Evolutionary conservation across 1,284 basidiomycete genomes (phyloP), one percentile per base, ranked within the genome.

Genomic region (Neolentinus lepideus): DNA sequence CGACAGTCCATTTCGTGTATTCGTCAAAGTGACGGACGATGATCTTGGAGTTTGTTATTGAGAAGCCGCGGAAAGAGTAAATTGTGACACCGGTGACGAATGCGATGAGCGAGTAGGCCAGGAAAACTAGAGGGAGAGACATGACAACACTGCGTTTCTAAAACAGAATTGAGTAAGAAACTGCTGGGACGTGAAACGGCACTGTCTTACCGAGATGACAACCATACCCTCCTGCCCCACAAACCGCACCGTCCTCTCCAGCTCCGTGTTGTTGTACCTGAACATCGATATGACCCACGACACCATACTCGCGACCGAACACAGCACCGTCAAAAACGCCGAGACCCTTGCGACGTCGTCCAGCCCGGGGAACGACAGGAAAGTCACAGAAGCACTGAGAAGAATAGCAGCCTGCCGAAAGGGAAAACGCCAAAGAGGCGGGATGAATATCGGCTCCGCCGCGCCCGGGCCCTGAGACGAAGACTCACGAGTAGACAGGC

Each of bases 341-440:
- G 83, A 78, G 53, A 83, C 71, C 53, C 87, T 78, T 56, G 84
- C 71, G 57, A 84, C 61, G 56, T 72, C 77, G 66, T 85, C 84
- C 66, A 90, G 62, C 36, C 82, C 85, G 60, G 87, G 85, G 45
- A 90, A 75, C 53, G 85, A 81, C 64, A 90, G 78, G 70, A 90
- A 83, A 27, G 86, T 90, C 55, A 90, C 83, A 46, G 86, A 85
- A 38, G 86, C 84, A 62, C 87, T 88, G 55, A 90, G 71, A 19
- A 90, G 78, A 54, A 90, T 78, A 26, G 86, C 87, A 62, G 88
- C 86, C 88, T 90, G 35, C 22, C 55, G 48, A 56, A 55, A 46
- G 54, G 58, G 21, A 54, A 29, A 26, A 16, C 14, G n/a, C 27
- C 57, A 22, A 54, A 6, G 29, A 31, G 29, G 29, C 29, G 56